Evolutionary conservation across 108 stramenopile species (phyloP).

Genomic region (Cyclotella kingstonii): DNA sequence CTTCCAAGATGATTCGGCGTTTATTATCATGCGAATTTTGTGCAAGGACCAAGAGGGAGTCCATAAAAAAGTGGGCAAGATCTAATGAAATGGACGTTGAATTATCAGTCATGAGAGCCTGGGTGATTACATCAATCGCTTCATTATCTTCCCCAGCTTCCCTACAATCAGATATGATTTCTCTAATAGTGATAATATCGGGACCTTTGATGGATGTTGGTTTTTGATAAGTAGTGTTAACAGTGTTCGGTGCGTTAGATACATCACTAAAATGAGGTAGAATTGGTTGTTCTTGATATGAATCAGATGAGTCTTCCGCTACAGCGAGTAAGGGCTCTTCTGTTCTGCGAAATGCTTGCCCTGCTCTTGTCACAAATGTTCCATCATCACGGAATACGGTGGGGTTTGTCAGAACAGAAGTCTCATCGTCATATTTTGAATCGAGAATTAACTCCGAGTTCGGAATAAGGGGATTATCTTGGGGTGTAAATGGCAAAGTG

Average conservation of each 20-base stretch:
- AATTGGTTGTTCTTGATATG: background rate
- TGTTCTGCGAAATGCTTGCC: background rate
- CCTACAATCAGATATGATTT: slow-evolving; percentile 14
- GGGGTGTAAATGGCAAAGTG: background rate
- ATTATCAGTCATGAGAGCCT: slow-evolving; percentile 27
- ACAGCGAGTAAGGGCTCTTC: background rate
- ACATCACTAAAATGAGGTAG: slow-evolving; percentile 1
- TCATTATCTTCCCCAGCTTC: slow-evolving; percentile 8
- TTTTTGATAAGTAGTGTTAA: slow-evolving; percentile 6
- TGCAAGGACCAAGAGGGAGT: slow-evolving; percentile 32
- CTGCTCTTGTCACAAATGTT: background rate
- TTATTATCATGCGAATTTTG: slow-evolving; percentile 34
- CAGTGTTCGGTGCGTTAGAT: slow-evolving; percentile 5
- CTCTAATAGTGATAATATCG: slow-evolving; percentile 13
- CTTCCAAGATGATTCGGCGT: slow-evolving; percentile 13
- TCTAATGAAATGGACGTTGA: slow-evolving; percentile 12
- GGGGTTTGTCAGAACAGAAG: slow-evolving; percentile 3
- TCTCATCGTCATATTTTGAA: slow-evolving; percentile 2
- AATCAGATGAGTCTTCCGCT: background rate
- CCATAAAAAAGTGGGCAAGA: slow-evolving; percentile 29
- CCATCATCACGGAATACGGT: slow-evolving; percentile 3
- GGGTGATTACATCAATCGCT: slow-evolving; percentile 23
- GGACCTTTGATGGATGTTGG: background rate
- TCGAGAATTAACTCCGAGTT: background rate
- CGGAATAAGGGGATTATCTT: background rate